Evolutionary conservation across 2,329 filamentous ascomycete genomes (phyloP).

Genomic region (Kalmusia sp.): DNA sequence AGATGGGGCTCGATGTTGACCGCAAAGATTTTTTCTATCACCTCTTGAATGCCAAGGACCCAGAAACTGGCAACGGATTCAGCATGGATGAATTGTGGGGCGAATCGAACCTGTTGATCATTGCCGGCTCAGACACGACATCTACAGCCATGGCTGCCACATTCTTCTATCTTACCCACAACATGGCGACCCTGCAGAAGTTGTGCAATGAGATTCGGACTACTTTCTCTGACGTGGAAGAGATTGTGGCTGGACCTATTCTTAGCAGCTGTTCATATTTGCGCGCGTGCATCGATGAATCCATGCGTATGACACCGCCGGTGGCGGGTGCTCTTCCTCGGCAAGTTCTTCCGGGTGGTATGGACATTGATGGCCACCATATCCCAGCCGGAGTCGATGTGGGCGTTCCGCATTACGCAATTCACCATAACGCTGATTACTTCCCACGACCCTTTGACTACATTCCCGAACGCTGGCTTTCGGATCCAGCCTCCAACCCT

Average conservation of each 20-base stretch:
- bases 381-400: slow-evolving; percentile 46
- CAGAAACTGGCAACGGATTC: slow-evolving; percentile 53
- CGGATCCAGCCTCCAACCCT: slow-evolving; percentile 37
- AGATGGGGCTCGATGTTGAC: slow-evolving; percentile 48
- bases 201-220: slow-evolving; percentile 43
- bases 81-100: slow-evolving; percentile 56
- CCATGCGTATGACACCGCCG: slow-evolving; percentile 50
- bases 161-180: slow-evolving; percentile 55
- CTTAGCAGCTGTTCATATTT: slow-evolving; percentile 43
- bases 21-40: slow-evolving; percentile 58
- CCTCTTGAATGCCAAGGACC: slow-evolving; percentile 55
- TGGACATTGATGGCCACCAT: slow-evolving; percentile 45
- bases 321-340: slow-evolving; percentile 48
- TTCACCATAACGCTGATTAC: slow-evolving; percentile 49
- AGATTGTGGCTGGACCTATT: slow-evolving; percentile 45
- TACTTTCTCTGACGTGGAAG: slow-evolving; percentile 43
- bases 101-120: slow-evolving; percentile 58
- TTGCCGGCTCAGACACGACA: slow-evolving; percentile 56
- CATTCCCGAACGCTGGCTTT: slow-evolving; percentile 47
- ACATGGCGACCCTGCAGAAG: slow-evolving; percentile 41
- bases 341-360: slow-evolving; percentile 46
- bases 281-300: slow-evolving; percentile 50
- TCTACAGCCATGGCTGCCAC: slow-evolving; percentile 51
- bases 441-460: slow-evolving; percentile 48
- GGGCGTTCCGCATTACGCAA: slow-evolving; percentile 46